Evolutionary conservation across 768 basidiomycete genomes (phyloP).

Genomic region (Suillus fuscotomentosus): DNA sequence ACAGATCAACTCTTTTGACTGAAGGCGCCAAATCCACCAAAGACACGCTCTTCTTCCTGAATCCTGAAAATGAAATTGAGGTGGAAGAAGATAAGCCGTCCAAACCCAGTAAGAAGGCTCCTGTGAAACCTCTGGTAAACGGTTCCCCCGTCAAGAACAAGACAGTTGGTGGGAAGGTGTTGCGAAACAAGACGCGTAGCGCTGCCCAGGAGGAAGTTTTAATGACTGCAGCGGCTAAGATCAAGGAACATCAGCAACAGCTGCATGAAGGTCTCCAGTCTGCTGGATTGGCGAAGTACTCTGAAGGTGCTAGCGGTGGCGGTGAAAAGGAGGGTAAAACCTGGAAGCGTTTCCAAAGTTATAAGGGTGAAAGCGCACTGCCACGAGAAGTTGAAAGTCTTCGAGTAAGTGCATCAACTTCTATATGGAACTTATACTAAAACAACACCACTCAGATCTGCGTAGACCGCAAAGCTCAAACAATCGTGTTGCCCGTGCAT

Average conservation of each 20-base stretch:
- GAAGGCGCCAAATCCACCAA: slow-evolving; percentile 82
- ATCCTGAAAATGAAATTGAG: slow-evolving; percentile 55
- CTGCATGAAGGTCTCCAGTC: slow-evolving; percentile 74
- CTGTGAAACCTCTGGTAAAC: slow-evolving; percentile 52
- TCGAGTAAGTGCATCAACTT: slow-evolving; percentile 51
- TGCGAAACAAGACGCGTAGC: slow-evolving; percentile 88
- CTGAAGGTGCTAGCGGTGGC: slow-evolving; percentile 73
- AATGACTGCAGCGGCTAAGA: slow-evolving; percentile 70
- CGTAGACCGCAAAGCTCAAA: slow-evolving; percentile 88
- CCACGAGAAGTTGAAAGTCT: slow-evolving; percentile 81
- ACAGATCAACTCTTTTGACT: slow-evolving; percentile 69
- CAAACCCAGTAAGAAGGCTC: slow-evolving; percentile 53
- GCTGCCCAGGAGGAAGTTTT: slow-evolving; percentile 84
- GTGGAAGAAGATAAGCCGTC: slow-evolving; percentile 51
- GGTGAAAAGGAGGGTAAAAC: slow-evolving; percentile 86
- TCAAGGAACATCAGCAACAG: slow-evolving; percentile 86
- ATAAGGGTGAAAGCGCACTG: slow-evolving; percentile 89
- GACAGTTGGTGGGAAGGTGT: slow-evolving; percentile 79
- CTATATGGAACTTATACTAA: neutral
- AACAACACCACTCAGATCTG: slow-evolving; percentile 55
- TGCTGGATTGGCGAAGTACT: slow-evolving; percentile 80
- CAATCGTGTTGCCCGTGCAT: slow-evolving; percentile 89
- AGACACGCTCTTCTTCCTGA: slow-evolving; percentile 86
- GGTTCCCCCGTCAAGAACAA: slow-evolving; percentile 70
- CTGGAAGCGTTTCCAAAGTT: slow-evolving; percentile 96